A percentile compares a stretch with the other conserved stretches of the same genome.
Conservation (phyloP, 257 asterid species). For the Forsythia suspensa region DNA sequence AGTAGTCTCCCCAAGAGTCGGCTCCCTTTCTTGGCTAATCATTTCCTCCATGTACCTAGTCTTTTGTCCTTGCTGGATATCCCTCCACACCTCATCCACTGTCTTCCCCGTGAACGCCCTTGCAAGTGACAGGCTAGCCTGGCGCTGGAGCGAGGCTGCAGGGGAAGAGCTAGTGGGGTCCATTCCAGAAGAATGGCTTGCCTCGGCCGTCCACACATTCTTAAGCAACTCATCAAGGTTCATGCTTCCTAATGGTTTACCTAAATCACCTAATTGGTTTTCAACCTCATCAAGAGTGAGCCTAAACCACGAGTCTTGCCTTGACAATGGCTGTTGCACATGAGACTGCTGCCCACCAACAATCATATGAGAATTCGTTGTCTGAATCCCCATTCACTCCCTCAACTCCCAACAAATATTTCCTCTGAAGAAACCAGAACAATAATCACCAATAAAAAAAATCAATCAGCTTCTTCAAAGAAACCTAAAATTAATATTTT, state of each 20-base stretch:
- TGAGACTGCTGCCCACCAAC: constrained; percentile 53
- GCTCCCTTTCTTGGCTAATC: constrained; percentile 36
- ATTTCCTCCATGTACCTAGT: constrained; percentile 36
- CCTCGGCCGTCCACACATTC: constrained; percentile 56
- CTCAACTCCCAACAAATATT: constrained; percentile 19
- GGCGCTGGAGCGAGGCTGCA: constrained; percentile 60
- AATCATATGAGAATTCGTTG: constrained; percentile 61
- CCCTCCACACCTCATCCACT: constrained; percentile 70
- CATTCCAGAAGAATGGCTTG: constrained; percentile 33
- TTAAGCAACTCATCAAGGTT: constrained; percentile 69
- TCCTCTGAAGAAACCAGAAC: constrained; percentile 2
- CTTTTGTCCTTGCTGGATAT: constrained; percentile 53
- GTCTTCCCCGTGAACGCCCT: constrained; percentile 62
- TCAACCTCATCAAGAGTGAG: constrained; percentile 62
- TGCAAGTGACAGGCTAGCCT: constrained; percentile 58
- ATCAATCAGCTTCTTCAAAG: constrained; percentile 7
- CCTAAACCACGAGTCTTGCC: constrained; percentile 67
- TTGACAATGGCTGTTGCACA: constrained; percentile 34
- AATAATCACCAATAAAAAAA: neutral
- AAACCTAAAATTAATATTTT: neutral
- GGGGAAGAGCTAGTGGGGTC: constrained; percentile 33
- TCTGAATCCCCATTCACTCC: constrained; percentile 71
- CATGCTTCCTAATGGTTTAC: constrained; percentile 70
- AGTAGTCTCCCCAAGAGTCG: constrained; percentile 72
- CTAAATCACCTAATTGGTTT: constrained; percentile 53